Conservation (phyloP, 805 yeast species). For the Saccharomycopsis fermentans region DNA sequence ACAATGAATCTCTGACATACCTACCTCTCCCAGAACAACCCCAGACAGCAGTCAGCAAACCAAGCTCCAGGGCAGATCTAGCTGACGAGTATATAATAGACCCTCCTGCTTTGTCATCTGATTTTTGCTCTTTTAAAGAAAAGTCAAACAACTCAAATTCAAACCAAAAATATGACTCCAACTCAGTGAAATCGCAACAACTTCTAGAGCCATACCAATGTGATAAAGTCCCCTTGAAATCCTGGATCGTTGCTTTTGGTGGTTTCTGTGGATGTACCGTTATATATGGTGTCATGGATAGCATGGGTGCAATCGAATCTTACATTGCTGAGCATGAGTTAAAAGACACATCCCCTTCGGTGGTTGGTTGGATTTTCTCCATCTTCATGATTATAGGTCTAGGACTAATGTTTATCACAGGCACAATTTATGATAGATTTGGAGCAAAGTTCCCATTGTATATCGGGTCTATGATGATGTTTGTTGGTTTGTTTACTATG, state of each 20-base stretch:
- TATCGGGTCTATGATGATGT: slow-evolving; percentile 32
- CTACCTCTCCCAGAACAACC: background rate
- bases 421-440: slow-evolving; percentile 46
- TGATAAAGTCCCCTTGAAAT: slow-evolving; percentile 54
- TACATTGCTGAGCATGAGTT: slow-evolving; percentile 49
- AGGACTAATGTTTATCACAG: slow-evolving; percentile 40
- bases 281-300: slow-evolving; percentile 45
- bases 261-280: slow-evolving; percentile 46
- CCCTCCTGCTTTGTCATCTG: background rate
- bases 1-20: background rate
- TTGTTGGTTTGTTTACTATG: slow-evolving; percentile 41
- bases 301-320: slow-evolving; percentile 54
- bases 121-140: background rate
- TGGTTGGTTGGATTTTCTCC: slow-evolving; percentile 59
- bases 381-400: slow-evolving; percentile 41
- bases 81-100: background rate
- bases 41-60: background rate
- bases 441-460: slow-evolving; percentile 38
- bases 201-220: slow-evolving; percentile 20
- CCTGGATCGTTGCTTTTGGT: slow-evolving; percentile 49
- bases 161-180: background rate
- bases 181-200: background rate
- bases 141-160: too few species aligned
- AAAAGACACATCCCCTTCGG: slow-evolving; percentile 32
- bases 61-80: background rate